phyloP scores from a whole-genome alignment of 768 basidiomycete species.

The Mycena chlorophos region DNA sequence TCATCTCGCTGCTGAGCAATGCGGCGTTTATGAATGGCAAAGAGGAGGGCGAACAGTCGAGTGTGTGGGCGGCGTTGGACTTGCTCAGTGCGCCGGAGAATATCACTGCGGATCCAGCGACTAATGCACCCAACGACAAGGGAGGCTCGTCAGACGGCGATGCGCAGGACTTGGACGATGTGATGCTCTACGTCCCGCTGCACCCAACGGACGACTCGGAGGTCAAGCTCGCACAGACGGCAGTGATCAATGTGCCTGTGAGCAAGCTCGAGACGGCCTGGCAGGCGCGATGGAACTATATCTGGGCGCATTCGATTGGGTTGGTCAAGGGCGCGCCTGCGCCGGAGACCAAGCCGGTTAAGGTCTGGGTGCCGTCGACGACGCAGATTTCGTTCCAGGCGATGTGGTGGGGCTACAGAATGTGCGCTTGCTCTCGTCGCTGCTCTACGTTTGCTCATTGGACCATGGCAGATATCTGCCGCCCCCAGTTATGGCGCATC shows the following conservation, averaged over 20 bases:
- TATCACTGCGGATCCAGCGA: conserved; percentile 11
- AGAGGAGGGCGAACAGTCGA: conserved; percentile 38
- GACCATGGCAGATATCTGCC: conserved; percentile 48
- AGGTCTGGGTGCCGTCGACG: conserved; percentile 52
- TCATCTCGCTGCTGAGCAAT: conserved; percentile 49
- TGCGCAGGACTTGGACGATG: conserved; percentile 40
- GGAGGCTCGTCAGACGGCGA: conserved; percentile 20
- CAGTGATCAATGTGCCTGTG: conserved; percentile 35
- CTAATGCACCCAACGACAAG: conserved; percentile 4
- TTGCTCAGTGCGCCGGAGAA: conserved; percentile 28
- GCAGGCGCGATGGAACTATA: conserved; percentile 19
- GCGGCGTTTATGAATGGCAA: conserved; percentile 57
- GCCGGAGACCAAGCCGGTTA: conserved; percentile 21
- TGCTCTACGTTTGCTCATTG: not conserved
- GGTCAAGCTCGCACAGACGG: conserved; percentile 54
- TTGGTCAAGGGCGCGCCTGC: conserved; percentile 1
- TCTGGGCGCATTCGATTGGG: conserved; percentile 17
- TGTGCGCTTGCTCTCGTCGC: conserved; percentile 35
- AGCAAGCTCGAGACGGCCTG: conserved; percentile 11
- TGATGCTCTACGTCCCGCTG: conserved; percentile 58
- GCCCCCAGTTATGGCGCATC: conserved; percentile 50
- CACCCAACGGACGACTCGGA: conserved; percentile 46
- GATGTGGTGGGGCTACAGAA: conserved; percentile 60
- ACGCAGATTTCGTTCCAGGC: conserved; percentile 57
- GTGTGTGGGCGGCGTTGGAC: conserved; percentile 49